Base-by-base conservation (phyloP, 257 asterid species). In the Ajuga chamaepitys region DNA sequence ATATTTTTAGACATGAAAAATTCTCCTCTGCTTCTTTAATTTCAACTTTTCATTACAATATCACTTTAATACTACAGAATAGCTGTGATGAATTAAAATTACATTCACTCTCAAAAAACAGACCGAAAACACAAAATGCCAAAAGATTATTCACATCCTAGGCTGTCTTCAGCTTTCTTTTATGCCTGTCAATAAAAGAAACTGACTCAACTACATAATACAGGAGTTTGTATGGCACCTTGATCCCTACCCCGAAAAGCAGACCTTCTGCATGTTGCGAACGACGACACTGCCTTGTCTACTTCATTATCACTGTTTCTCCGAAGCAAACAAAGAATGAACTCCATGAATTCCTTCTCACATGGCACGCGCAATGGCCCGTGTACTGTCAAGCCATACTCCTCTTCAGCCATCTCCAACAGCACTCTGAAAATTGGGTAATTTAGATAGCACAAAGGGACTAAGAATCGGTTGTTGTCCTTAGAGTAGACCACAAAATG, bases 321-420 rank as follows among this genome's bases (percentile, higher is more conserved):
- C 62, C 55, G 59, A 17, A 74, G 50, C 26, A 73, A 41, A 58
- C 41, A 68, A 5, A 85, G 68, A 60, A 77, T 47, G 68, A 72
- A 71, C 16, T 82, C 73, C 51, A 80, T 55, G 1, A 85, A 30
- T 48, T 78, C 79, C 41, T 77, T 82, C 67, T 81, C 91, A 34
- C 76, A 80, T 4, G 82, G 91, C 30, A 79, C 73, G 34, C 52
- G 64, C 26, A 82, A 58, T 16, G 86, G 88, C 1, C 87, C 91
- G 18, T 75, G 59, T 41, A 37, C 65, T 0, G 69, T 67, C 37
- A 57, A 58, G 7, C 88, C 83, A 24, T 81, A 79, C 70, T 84
- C 86, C 53, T 81, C 87, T 60, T 84, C 83, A 20, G 86, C 88
- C 88, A 84, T 84, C 67, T 82, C 83, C 14, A 82, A 17, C 55